A percentile compares a stretch with the other conserved stretches of the same genome.
phyloP scores from a whole-genome alignment of 176 grass and related monocot species.

The Bonia amplexicaulis region DNA sequence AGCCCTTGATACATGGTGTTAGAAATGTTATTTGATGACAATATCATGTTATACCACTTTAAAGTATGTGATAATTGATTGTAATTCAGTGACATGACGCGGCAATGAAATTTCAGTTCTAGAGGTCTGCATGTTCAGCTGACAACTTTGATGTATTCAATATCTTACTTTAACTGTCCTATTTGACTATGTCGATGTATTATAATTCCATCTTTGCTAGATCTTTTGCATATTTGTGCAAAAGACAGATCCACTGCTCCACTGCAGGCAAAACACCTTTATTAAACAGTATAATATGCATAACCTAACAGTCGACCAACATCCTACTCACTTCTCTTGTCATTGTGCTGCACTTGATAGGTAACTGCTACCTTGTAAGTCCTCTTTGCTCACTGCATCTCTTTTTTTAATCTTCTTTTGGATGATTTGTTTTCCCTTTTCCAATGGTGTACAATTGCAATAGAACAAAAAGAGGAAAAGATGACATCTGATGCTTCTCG shows the following conservation, averaged over 20 bases:
- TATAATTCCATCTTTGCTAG: neutral
- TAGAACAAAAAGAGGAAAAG: constrained; percentile 17
- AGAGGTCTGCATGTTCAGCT: neutral
- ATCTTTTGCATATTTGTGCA: neutral
- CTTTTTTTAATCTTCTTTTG: neutral
- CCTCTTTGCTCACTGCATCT: constrained; percentile 3
- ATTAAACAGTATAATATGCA: neutral
- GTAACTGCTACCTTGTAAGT: neutral
- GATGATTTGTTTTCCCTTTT: constrained; percentile 13
- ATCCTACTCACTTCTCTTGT: neutral
- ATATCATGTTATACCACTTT: neutral
- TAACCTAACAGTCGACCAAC: neutral
- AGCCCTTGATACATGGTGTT: constrained; percentile 9
- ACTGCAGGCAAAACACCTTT: neutral
- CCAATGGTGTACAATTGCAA: constrained; percentile 13
- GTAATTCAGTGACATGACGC: neutral
- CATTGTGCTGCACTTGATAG: neutral
- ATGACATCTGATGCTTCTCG: constrained; percentile 45
- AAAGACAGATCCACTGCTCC: neutral
- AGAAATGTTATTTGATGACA: neutral
- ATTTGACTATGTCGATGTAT: constrained; percentile 3
- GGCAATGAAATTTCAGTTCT: constrained; percentile 22
- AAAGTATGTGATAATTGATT: neutral
- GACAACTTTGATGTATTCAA: neutral
- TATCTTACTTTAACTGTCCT: constrained; percentile 1